phyloP scores from a whole-genome alignment of 768 basidiomycete genomes.

The Kockovaella imperatae region DNA sequence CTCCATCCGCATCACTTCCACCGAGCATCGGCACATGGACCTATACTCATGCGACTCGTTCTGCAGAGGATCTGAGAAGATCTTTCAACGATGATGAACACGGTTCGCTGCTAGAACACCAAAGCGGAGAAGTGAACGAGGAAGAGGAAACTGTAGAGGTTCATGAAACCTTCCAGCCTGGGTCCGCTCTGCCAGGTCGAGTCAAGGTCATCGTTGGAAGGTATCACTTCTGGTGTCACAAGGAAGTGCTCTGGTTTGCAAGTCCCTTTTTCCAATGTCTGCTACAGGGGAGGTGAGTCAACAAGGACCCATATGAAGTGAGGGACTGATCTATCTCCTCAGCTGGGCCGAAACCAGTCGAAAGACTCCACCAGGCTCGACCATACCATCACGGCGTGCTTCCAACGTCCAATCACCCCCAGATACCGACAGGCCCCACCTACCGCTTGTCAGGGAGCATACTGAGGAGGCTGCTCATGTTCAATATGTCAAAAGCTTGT shows the following conservation, averaged over 20 bases:
- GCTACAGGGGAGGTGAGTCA: constrained; percentile 57
- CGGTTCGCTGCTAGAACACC: background rate
- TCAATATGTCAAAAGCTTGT: background rate
- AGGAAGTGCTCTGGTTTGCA: constrained; percentile 81
- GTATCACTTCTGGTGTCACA: constrained; percentile 89
- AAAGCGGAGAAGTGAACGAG: constrained; percentile 9
- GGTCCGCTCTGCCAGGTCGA: constrained; percentile 65
- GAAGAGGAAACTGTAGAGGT: constrained; percentile 56
- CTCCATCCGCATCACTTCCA: constrained; percentile 7
- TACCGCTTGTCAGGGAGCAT: background rate
- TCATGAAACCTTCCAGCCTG: constrained; percentile 66
- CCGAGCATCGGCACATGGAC: background rate
- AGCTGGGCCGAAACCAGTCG: constrained; percentile 84
- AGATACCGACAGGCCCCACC: constrained; percentile 13
- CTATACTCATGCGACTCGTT: background rate
- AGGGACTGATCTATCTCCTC: background rate
- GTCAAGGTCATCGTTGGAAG: constrained; percentile 85
- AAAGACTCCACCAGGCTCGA: constrained; percentile 57
- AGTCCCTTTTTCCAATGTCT: constrained; percentile 94
- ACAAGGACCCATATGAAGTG: background rate
- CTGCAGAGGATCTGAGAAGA: background rate
- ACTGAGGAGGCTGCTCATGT: background rate
- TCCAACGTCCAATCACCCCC: constrained; percentile 16
- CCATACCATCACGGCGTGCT: constrained; percentile 3
- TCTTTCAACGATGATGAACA: background rate